phyloP scores from a whole-genome alignment of 257 asterid species.

The Solanum appendiculatum region DNA sequence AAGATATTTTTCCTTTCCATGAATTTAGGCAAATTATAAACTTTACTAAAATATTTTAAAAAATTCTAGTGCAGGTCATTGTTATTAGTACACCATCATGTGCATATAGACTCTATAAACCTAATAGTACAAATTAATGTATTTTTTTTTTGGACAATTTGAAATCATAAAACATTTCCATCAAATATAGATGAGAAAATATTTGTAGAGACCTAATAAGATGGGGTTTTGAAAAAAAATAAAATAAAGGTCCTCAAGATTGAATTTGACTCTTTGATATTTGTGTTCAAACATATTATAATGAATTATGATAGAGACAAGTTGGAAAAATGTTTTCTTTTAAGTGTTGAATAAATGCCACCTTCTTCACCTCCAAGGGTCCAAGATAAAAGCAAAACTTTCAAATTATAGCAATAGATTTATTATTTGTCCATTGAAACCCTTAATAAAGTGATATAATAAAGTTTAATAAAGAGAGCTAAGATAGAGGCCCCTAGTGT shows the following conservation, averaged over 20 bases:
- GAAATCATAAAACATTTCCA: background rate
- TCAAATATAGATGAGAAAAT: background rate
- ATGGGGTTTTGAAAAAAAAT: background rate
- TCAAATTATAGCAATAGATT: background rate
- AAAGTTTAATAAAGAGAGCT: constrained; percentile 7
- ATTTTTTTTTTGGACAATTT: background rate
- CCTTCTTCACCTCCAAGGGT: constrained; percentile 12
- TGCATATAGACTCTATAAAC: constrained; percentile 4
- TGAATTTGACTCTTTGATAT: constrained; percentile 22
- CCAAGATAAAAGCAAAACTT: constrained; percentile 2
- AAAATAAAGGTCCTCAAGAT: constrained; percentile 9
- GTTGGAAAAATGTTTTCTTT: background rate
- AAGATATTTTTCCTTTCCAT: background rate
- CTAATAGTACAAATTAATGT: background rate
- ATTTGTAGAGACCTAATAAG: background rate
- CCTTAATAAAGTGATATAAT: background rate
- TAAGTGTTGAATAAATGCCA: constrained; percentile 10
- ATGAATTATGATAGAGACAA: constrained; percentile 10
- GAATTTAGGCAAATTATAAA: background rate
- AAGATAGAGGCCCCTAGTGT: background rate
- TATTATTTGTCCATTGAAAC: constrained; percentile 10
- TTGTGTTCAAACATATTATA: constrained; percentile 22
- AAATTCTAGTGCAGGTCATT: background rate
- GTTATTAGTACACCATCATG: constrained; percentile 12
- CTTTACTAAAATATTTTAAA: background rate